These are phyloP conservation scores for Claviceps quebecensis DNA, from an alignment of 2,329 filamentous ascomycete species.

Conservation along the genomic window DNA sequence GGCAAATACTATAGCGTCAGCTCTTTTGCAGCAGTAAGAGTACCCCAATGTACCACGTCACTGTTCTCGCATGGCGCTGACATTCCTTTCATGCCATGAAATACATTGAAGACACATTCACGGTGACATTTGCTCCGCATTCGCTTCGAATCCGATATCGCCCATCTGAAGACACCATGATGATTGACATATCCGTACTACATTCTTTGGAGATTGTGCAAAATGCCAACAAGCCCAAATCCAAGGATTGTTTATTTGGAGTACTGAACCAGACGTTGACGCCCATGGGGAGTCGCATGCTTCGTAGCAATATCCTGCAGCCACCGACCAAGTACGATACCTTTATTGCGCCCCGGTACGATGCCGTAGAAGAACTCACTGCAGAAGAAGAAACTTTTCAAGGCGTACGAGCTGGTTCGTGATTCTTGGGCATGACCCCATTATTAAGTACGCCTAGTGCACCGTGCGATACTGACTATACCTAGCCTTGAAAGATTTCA, in stretches of 20 bases:
- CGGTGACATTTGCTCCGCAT: conserved; percentile 34
- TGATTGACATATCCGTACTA: conserved; percentile 84
- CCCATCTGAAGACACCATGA: conserved; percentile 83
- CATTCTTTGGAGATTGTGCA: conserved; percentile 80
- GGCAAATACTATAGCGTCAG: conserved; percentile 82
- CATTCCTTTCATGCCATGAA: conserved; percentile 50
- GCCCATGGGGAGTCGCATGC: conserved; percentile 73
- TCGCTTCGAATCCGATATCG: conserved; percentile 64
- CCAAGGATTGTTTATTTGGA: conserved; percentile 71
- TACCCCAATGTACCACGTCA: not conserved
- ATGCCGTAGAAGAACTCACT: conserved; percentile 71
- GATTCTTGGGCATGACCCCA: not conserved
- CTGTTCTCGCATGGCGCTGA: not conserved
- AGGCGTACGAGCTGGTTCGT: conserved; percentile 52
- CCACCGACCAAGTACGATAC: conserved; percentile 57
- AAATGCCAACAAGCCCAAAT: conserved; percentile 65
- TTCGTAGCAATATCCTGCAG: conserved; percentile 78
- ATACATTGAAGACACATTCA: conserved; percentile 60
- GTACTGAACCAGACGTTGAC: conserved; percentile 75
- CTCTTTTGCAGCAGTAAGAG: conserved; percentile 67
- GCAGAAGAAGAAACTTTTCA: conserved; percentile 76
- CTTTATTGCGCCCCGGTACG: conserved; percentile 59
- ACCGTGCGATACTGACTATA: not conserved
- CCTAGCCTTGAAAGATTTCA: conserved; percentile 54
- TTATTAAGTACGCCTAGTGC: too few relatives aligned